phyloP scores from a whole-genome alignment of 2,329 filamentous ascomycete genomes.

The Monosporascus cannonballus region DNA sequence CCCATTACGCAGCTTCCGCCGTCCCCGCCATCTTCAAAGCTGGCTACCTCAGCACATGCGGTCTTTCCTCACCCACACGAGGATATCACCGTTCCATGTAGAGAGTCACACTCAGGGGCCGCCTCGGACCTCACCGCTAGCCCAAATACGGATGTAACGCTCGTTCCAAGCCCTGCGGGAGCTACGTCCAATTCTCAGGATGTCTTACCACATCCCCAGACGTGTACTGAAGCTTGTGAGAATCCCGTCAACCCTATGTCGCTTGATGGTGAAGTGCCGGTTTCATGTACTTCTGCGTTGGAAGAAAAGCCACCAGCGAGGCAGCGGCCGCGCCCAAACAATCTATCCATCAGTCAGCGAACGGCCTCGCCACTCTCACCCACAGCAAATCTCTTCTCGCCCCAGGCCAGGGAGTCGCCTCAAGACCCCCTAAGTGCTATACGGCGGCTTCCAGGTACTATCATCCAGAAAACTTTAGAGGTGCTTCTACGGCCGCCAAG shows the following conservation, averaged over 20 bases:
- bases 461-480: slow-evolving; percentile 72
- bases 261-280: not conserved
- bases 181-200: slow-evolving; percentile 22
- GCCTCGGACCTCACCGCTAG: slow-evolving; percentile 28
- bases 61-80: slow-evolving; percentile 35
- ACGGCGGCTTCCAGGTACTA: slow-evolving; percentile 51
- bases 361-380: slow-evolving; percentile 63
- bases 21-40: slow-evolving; percentile 37
- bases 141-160: slow-evolving; percentile 23
- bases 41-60: slow-evolving; percentile 25
- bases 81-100: slow-evolving; percentile 30
- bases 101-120: slow-evolving; percentile 23
- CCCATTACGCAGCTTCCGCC: slow-evolving; percentile 36
- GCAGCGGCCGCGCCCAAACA: slow-evolving; percentile 48
- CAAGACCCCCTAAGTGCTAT: slow-evolving; percentile 37
- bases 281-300: slow-evolving; percentile 20
- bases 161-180: slow-evolving; percentile 22
- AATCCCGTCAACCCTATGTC: slow-evolving; percentile 2
- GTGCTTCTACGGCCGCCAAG: slow-evolving; percentile 75
- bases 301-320: slow-evolving; percentile 36
- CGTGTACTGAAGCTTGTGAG: slow-evolving; percentile 2
- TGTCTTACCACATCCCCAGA: slow-evolving; percentile 11
- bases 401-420: slow-evolving; percentile 32
- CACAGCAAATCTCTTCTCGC: slow-evolving; percentile 58
- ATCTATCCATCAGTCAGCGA: slow-evolving; percentile 45